Percentiles rank a stretch among this genome's conserved stretches.
phyloP scores from a whole-genome alignment of 768 basidiomycete genomes.

The Mycena latifolia region DNA sequence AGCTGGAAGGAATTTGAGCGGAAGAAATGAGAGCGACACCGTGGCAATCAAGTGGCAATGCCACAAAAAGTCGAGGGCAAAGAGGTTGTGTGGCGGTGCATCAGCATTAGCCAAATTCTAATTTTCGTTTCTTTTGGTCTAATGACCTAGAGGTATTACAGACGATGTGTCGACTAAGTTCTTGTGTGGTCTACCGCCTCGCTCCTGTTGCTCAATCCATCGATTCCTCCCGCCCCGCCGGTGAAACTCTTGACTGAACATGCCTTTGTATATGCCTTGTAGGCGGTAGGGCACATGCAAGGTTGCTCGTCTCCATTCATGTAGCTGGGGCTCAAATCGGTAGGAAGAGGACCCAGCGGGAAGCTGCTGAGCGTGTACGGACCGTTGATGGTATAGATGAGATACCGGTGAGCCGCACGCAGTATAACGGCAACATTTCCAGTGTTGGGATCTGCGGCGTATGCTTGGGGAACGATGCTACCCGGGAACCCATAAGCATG shows the following conservation, averaged over 20 bases:
- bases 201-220: background rate
- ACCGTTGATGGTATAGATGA: slow-evolving; percentile 61
- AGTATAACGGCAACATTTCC: background rate
- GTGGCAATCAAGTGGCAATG: no score
- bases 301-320: background rate
- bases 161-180: background rate
- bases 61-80: no score
- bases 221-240: background rate
- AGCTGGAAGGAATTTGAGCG: no score
- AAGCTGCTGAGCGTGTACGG: slow-evolving; percentile 55
- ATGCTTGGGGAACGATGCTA: background rate
- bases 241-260: background rate
- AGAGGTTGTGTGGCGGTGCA: no score
- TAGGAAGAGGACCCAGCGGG: slow-evolving; percentile 69
- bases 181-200: background rate
- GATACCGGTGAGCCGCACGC: slow-evolving; percentile 66
- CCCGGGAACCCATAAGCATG: slow-evolving; percentile 19
- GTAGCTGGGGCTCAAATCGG: slow-evolving; percentile 71
- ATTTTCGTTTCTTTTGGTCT: no score
- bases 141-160: no score
- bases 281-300: background rate
- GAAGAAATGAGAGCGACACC: no score
- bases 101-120: no score
- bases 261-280: background rate
- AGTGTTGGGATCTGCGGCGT: background rate